phyloP scores from a whole-genome alignment of 495 filamentous ascomycete species.

The Antarctomyces pellizariae region DNA sequence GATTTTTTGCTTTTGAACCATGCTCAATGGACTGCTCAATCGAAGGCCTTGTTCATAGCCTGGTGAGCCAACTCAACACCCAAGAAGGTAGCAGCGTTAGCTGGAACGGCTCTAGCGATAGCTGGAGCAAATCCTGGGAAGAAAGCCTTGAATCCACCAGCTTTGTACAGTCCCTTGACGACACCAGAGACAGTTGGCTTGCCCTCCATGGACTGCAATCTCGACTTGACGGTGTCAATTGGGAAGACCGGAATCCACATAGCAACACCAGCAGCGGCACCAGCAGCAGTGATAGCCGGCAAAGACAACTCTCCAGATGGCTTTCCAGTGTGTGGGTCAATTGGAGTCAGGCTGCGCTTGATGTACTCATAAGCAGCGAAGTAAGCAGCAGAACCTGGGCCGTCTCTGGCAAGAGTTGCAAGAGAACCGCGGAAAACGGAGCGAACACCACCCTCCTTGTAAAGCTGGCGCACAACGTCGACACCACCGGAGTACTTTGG shows the following conservation, averaged over 20 bases:
- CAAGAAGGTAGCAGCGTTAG: conserved; percentile 56
- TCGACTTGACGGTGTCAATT: conserved; percentile 85
- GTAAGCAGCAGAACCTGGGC: conserved; percentile 80
- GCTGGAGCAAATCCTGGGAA: conserved; percentile 94
- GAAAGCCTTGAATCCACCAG: conserved; percentile 75
- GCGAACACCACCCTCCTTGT: conserved; percentile 70
- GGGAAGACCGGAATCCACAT: conserved; percentile 99
- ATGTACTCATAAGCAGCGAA: conserved; percentile 94
- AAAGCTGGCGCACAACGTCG: conserved; percentile 90
- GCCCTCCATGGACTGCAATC: conserved; percentile 79
- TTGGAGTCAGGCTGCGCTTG: conserved; percentile 70
- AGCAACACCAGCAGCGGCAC: conserved; percentile 75
- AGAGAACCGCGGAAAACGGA: conserved; percentile 77
- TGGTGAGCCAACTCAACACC: conserved; percentile 68
- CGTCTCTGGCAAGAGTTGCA: conserved; percentile 84
- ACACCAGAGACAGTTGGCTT: conserved; percentile 64
- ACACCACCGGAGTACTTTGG: conserved; percentile 73
- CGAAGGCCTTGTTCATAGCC: conserved; percentile 54
- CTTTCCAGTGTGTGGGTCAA: conserved; percentile 50
- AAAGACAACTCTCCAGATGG: conserved; percentile 51
- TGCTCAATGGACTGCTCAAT: too few relatives aligned
- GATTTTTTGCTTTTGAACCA: too few relatives aligned
- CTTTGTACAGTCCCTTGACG: conserved; percentile 50
- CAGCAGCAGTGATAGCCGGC: conserved; percentile 61
- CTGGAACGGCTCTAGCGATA: conserved; percentile 76